These are phyloP conservation scores for Sordariomycetes sp. DNA, from an alignment of 2,329 filamentous ascomycete genomes.

Conservation along the genomic window DNA sequence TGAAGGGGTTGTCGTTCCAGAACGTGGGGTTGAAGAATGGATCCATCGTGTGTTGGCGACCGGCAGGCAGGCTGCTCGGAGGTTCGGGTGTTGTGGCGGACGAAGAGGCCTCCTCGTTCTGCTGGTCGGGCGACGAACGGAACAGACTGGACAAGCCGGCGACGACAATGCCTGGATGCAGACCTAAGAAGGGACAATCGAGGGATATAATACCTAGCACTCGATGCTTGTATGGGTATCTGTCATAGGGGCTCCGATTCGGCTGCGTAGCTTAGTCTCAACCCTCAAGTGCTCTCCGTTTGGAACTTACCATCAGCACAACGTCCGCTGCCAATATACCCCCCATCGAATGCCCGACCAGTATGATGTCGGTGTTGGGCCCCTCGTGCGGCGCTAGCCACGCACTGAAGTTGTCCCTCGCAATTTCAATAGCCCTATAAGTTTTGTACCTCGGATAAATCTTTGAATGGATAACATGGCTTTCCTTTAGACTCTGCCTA, in stretches of 20 bases:
- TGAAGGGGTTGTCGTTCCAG: slow-evolving; percentile 61
- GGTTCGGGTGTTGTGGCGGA: neutral
- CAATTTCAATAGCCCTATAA: slow-evolving; percentile 61
- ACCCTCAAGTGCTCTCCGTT: neutral
- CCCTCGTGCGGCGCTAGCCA: slow-evolving; percentile 77
- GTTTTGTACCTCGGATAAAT: slow-evolving; percentile 76
- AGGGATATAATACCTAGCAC: slow-evolving; percentile 76
- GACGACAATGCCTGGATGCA: slow-evolving; percentile 81
- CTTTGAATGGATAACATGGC: slow-evolving; percentile 78
- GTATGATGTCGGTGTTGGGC: slow-evolving; percentile 64
- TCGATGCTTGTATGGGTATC: slow-evolving; percentile 53
- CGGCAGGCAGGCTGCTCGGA: slow-evolving; percentile 4
- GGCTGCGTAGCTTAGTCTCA: slow-evolving; percentile 14
- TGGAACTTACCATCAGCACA: slow-evolving; percentile 48
- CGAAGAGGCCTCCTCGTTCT: neutral
- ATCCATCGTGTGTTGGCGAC: slow-evolving; percentile 22
- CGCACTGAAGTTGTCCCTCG: slow-evolving; percentile 71
- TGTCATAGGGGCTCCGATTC: slow-evolving; percentile 19
- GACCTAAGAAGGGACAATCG: slow-evolving; percentile 78
- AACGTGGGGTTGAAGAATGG: slow-evolving; percentile 71
- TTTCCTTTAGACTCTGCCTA: slow-evolving; percentile 55
- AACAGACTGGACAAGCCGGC: slow-evolving; percentile 76
- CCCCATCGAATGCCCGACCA: slow-evolving; percentile 86
- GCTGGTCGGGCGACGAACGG: slow-evolving; percentile 26
- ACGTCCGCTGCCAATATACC: slow-evolving; percentile 77